A percentile compares a stretch with the other conserved stretches of the same genome.
These are phyloP conservation scores for Ilyonectria robusta DNA, from an alignment of 2,329 filamentous ascomycete species.

Conservation along the genomic window DNA sequence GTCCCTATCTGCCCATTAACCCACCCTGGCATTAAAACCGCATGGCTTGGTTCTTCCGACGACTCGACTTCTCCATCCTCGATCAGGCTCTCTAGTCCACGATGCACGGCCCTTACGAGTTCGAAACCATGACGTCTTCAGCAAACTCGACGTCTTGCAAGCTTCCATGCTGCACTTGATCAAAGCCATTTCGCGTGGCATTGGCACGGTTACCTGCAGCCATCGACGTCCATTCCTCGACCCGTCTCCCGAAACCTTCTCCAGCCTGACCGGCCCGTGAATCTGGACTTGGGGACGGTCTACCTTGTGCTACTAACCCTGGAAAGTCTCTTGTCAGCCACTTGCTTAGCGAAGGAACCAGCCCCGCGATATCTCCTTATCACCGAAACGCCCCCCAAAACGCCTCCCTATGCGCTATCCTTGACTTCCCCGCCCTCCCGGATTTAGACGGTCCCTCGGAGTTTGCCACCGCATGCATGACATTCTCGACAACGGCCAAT, in stretches of 20 bases:
- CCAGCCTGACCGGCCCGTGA: constrained; percentile 7
- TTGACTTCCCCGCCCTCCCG: constrained; percentile 36
- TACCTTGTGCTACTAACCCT: background rate
- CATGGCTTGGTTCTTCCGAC: background rate
- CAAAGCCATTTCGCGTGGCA: background rate
- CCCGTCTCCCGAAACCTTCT: background rate
- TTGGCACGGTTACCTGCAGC: constrained; percentile 4
- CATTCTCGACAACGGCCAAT: constrained; percentile 33
- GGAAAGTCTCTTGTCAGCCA: constrained; percentile 17
- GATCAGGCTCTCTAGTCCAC: background rate
- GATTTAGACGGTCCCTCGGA: constrained; percentile 44
- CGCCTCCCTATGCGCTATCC: constrained; percentile 11
- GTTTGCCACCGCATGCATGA: constrained; percentile 34
- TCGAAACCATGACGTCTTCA: background rate
- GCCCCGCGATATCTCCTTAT: constrained; percentile 30
- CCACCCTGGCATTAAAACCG: background rate
- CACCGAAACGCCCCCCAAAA: constrained; percentile 34
- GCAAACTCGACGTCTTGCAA: background rate
- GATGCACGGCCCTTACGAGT: background rate
- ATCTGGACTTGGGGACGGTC: constrained; percentile 6
- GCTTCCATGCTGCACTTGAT: background rate
- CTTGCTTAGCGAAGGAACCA: background rate
- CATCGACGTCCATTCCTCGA: constrained; percentile 14
- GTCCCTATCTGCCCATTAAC: background rate
- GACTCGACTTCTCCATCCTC: constrained; percentile 9